These are phyloP conservation scores for Onygena corvina DNA, from an alignment of 2,329 filamentous ascomycete species.

Conservation along the genomic window DNA sequence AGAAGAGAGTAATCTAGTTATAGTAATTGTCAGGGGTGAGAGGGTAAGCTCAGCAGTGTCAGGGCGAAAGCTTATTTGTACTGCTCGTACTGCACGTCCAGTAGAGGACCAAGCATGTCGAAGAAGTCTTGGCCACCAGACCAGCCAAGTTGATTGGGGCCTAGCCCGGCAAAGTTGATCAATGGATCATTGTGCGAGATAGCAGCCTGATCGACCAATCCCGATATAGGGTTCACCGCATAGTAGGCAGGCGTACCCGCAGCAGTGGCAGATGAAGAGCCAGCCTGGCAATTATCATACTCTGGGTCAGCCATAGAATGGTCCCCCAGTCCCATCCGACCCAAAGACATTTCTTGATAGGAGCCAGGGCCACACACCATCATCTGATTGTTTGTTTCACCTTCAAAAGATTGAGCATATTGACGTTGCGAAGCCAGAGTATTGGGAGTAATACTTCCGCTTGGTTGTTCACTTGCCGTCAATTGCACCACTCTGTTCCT, in stretches of 20 bases:
- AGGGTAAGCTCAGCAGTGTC: background rate
- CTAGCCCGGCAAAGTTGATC: conserved; percentile 17
- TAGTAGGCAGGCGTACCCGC: conserved; percentile 11
- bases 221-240: conserved; percentile 9
- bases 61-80: conserved; percentile 11
- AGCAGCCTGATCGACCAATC: background rate
- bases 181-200: conserved; percentile 15
- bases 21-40: background rate
- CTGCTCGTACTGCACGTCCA: conserved; percentile 18
- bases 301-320: conserved; percentile 9
- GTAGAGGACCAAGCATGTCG: conserved; percentile 17
- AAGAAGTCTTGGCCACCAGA: conserved; percentile 18
- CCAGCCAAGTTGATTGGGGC: conserved; percentile 18
- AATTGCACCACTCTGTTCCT: conserved; percentile 14
- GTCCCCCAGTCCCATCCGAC: conserved; percentile 3
- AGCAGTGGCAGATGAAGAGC: conserved; percentile 8
- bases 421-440: conserved; percentile 11
- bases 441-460: conserved; percentile 13
- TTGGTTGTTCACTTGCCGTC: conserved; percentile 9
- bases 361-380: conserved; percentile 8
- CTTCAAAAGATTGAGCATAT: conserved; percentile 10
- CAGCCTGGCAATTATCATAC: conserved; percentile 5
- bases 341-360: conserved; percentile 5
- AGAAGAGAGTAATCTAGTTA: background rate
- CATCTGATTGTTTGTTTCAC: conserved; percentile 5